Percentiles rank a stretch among this genome's conserved stretches.
These are phyloP conservation scores for Drechslera avenae DNA, from an alignment of 2,329 filamentous ascomycete species.

Conservation along the genomic window DNA sequence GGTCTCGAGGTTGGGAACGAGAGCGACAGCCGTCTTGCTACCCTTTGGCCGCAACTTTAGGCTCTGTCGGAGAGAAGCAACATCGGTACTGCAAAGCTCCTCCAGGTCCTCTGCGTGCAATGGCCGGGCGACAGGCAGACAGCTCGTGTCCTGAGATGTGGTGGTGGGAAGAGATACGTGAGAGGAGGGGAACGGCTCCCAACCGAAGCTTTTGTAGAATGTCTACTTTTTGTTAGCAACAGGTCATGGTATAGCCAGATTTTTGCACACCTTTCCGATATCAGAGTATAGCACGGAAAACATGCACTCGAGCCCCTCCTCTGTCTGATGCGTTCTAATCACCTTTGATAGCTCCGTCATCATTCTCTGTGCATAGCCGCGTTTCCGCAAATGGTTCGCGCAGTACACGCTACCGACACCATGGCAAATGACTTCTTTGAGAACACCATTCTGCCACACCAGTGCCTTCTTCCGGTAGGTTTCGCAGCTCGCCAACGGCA, in stretches of 20 bases:
- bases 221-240: constrained; percentile 70
- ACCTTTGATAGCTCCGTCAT: constrained; percentile 68
- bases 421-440: constrained; percentile 66
- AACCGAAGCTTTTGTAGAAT: constrained; percentile 80
- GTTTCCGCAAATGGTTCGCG: constrained; percentile 67
- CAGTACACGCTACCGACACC: constrained; percentile 84
- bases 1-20: constrained; percentile 70
- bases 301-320: constrained; percentile 49
- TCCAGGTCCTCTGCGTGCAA: constrained; percentile 67
- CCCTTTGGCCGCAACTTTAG: constrained; percentile 52
- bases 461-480: constrained; percentile 57
- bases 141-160: constrained; percentile 3
- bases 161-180: constrained; percentile 60
- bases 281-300: constrained; percentile 88
- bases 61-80: constrained; percentile 62
- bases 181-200: constrained; percentile 73
- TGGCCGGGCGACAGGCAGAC: constrained; percentile 41
- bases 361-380: constrained; percentile 81
- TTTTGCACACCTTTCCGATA: constrained; percentile 66
- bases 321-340: constrained; percentile 59
- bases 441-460: constrained; percentile 53
- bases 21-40: constrained; percentile 63
- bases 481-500: constrained; percentile 64
- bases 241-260: constrained; percentile 61
- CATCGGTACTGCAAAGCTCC: constrained; percentile 67